Conservation (phyloP, 192 early-diverging fungal genomes). For the Kickxella alabastrina region DNA sequence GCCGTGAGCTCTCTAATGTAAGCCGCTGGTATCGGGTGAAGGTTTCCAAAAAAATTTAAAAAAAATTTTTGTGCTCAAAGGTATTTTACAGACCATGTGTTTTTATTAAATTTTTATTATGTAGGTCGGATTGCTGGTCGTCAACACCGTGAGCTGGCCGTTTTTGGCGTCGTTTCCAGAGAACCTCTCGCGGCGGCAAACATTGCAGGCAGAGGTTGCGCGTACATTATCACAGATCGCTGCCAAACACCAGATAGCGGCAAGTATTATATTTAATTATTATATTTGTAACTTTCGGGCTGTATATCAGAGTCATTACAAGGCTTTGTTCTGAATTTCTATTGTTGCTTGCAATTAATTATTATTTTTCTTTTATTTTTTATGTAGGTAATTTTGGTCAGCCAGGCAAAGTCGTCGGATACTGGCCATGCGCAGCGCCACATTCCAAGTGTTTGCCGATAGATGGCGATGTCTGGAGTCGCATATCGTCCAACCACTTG, state of each 20-base stretch:
- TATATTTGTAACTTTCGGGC: no score
- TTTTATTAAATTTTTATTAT: neutral
- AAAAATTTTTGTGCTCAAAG: neutral
- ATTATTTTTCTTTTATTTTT: no score
- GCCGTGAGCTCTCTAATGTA: neutral
- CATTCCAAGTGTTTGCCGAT: neutral
- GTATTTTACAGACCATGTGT: neutral
- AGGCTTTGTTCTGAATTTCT: no score
- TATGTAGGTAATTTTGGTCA: constrained; percentile 24
- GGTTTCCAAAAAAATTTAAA: no score
- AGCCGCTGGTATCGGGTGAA: no score
- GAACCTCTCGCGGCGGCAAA: constrained; percentile 19
- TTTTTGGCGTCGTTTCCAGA: constrained; percentile 29
- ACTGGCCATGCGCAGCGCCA: neutral
- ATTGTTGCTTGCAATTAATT: no score
- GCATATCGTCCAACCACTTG: constrained; percentile 9
- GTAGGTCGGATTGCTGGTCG: constrained; percentile 16
- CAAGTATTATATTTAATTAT: constrained; percentile 5
- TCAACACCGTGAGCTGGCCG: constrained; percentile 41
- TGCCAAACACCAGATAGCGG: constrained; percentile 11
- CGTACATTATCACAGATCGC: constrained; percentile 16
- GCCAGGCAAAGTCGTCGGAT: constrained; percentile 19
- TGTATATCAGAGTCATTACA: no score
- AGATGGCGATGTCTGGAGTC: constrained; percentile 33
- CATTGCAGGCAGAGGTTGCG: constrained; percentile 22